These are phyloP conservation scores for Pistacia atlantica DNA, from an alignment of 345 rosid genomes.

Conservation along the genomic window DNA sequence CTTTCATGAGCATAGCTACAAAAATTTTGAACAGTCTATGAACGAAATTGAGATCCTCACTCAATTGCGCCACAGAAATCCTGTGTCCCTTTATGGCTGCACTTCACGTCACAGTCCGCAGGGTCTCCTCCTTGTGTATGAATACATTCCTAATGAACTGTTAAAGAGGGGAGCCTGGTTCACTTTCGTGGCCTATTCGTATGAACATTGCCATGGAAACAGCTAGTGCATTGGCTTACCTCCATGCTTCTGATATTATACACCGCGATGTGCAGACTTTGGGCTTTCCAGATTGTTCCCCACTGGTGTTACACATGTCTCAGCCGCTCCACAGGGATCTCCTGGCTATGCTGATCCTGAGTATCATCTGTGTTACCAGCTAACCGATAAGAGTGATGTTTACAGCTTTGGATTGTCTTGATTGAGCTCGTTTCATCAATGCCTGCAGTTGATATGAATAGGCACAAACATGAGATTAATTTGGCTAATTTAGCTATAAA, in stretches of 20 bases:
- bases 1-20: too few species aligned
- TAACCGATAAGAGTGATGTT: too few species aligned
- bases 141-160: slow-evolving; percentile 58
- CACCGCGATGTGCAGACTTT: slow-evolving; percentile 71
- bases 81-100: slow-evolving; percentile 69
- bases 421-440: too few species aligned
- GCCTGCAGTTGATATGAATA: slow-evolving; percentile 27
- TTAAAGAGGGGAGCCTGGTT: slow-evolving; percentile 30
- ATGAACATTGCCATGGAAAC: slow-evolving; percentile 65
- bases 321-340: slow-evolving; percentile 77
- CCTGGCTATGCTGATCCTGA: slow-evolving; percentile 71
- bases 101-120: slow-evolving; percentile 47
- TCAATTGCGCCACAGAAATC: slow-evolving; percentile 61
- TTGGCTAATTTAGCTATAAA: too few species aligned
- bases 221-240: slow-evolving; percentile 66
- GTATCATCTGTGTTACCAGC: too few species aligned
- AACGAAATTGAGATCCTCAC: slow-evolving; percentile 63
- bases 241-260: slow-evolving; percentile 60
- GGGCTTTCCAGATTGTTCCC: slow-evolving; percentile 66
- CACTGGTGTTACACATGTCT: slow-evolving; percentile 56
- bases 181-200: slow-evolving; percentile 52
- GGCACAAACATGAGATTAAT: too few species aligned
- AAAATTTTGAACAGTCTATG: background rate
- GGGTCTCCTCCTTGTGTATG: slow-evolving; percentile 68
- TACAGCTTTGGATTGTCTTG: too few species aligned